A percentile compares a stretch with the other conserved stretches of the same genome.
Conservation (phyloP, 768 basidiomycete genomes). For the Pisolithus tinctorius region DNA sequence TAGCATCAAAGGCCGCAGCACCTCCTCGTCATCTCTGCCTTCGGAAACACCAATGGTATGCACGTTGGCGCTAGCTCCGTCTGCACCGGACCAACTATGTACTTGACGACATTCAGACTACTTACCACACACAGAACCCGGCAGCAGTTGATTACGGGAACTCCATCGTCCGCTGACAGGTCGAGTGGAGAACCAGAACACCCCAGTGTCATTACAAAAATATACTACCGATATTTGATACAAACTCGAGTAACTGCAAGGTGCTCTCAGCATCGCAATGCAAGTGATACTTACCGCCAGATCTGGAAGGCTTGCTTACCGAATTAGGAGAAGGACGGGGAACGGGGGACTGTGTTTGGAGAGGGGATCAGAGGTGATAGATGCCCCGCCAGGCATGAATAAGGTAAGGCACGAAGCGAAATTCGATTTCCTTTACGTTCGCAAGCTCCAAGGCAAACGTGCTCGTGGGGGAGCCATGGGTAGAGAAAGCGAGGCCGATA, state of each 20-base stretch:
- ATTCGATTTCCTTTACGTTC: constrained; percentile 3
- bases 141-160: too few species aligned
- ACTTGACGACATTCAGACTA: too few species aligned
- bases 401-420: constrained; percentile 20
- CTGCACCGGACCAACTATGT: too few species aligned
- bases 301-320: constrained; percentile 69
- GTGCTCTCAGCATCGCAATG: constrained; percentile 95
- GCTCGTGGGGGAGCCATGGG: constrained; percentile 26
- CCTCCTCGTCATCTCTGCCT: too few species aligned
- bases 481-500: constrained; percentile 23
- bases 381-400: constrained; percentile 56
- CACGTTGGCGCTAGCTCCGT: too few species aligned
- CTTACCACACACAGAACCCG: too few species aligned
- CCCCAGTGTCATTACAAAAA: constrained; percentile 71
- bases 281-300: constrained; percentile 84
- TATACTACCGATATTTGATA: constrained; percentile 82
- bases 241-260: constrained; percentile 86
- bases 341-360: constrained; percentile 47
- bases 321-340: constrained; percentile 71
- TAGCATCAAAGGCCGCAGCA: too few species aligned
- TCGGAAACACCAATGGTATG: too few species aligned
- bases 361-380: constrained; percentile 49
- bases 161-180: constrained; percentile 77
- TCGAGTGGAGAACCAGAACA: constrained; percentile 91
- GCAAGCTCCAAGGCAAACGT: constrained; percentile 20